Percentiles rank a stretch among this genome's conserved stretches.
Evolutionary conservation across 352 stramenopile species (phyloP).

Genomic region (Elongisporangium prolatum): DNA sequence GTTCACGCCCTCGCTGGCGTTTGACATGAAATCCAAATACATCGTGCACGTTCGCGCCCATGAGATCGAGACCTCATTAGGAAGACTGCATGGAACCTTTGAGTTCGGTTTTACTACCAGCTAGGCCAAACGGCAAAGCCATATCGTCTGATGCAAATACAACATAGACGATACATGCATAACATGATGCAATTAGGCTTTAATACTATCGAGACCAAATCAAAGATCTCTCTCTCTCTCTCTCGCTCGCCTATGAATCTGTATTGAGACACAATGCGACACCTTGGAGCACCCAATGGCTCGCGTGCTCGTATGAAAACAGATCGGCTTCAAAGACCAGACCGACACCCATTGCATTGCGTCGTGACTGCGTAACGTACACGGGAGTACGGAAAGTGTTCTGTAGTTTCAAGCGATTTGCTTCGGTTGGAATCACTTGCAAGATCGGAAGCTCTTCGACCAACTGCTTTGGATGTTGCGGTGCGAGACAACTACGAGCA

Average conservation of each 20-base stretch:
- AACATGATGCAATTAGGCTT: not conserved
- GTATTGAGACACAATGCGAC: slow-evolving; percentile 92
- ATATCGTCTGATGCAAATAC: not conserved
- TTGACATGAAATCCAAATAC: not conserved
- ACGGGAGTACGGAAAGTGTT: slow-evolving; percentile 95
- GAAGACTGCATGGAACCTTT: not conserved
- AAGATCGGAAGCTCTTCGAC: slow-evolving; percentile 93
- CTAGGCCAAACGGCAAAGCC: not conserved
- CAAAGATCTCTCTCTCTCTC: not conserved
- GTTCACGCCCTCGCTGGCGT: not conserved
- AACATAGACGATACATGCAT: not conserved
- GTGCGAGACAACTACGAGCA: slow-evolving; percentile 57
- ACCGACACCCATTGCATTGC: slow-evolving; percentile 95
- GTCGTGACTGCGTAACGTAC: slow-evolving; percentile 92
- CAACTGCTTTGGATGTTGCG: slow-evolving; percentile 93
- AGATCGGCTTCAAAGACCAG: slow-evolving; percentile 94
- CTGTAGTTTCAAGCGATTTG: slow-evolving; percentile 92
- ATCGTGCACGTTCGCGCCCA: not conserved
- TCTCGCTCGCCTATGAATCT: slow-evolving; percentile 55
- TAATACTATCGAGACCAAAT: not conserved
- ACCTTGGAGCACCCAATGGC: slow-evolving; percentile 94
- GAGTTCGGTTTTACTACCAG: not conserved
- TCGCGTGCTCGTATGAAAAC: slow-evolving; percentile 87
- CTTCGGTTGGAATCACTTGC: slow-evolving; percentile 94
- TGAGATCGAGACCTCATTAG: not conserved